These are phyloP conservation scores for Aspergillus hiratsukae DNA, from an alignment of 2,329 filamentous ascomycete species.

Conservation along the genomic window DNA sequence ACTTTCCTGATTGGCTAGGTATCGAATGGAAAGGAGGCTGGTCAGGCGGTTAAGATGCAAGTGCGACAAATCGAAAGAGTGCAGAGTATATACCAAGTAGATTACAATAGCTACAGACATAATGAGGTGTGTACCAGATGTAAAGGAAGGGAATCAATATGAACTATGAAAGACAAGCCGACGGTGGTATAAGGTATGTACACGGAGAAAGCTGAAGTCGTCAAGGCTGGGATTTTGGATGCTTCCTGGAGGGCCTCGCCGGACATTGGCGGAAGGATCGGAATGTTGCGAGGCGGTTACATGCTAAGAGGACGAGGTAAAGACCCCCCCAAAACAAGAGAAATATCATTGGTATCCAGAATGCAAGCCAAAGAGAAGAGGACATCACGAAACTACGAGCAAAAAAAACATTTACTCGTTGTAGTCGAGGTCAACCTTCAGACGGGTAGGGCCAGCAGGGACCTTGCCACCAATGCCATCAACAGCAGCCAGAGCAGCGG, in stretches of 20 bases:
- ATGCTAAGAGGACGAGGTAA: not conserved
- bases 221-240: not conserved
- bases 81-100: not conserved
- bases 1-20: not conserved
- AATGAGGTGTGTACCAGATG: not conserved
- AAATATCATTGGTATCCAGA: not conserved
- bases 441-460: slow-evolving; percentile 26
- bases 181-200: not conserved
- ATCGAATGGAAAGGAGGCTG: not conserved
- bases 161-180: not conserved
- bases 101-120: not conserved
- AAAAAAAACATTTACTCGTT: slow-evolving; percentile 11
- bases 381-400: slow-evolving; percentile 5
- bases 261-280: not conserved
- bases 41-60: too few relatives aligned
- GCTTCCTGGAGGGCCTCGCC: not conserved
- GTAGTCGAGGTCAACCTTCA: slow-evolving; percentile 29
- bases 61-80: not conserved
- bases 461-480: slow-evolving; percentile 28
- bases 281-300: not conserved
- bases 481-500: slow-evolving; percentile 20
- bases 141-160: not conserved
- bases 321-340: not conserved
- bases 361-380: slow-evolving; percentile 6
- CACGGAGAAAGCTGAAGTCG: slow-evolving; percentile 1